phyloP scores from a whole-genome alignment of 2,329 filamentous ascomycete genomes.

The Diaporthe eres region DNA sequence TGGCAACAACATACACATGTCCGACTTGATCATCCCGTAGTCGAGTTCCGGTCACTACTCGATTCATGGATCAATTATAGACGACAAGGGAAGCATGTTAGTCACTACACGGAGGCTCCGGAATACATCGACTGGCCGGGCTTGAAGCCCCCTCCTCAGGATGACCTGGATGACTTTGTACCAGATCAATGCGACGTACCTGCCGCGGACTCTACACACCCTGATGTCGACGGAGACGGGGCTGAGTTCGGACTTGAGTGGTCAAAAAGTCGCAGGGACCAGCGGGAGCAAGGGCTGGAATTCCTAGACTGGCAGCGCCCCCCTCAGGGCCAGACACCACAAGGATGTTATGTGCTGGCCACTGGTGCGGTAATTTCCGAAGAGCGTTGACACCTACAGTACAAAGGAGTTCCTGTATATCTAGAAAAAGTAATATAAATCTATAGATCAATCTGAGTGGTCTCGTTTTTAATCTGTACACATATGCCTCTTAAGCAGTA shows the following conservation, averaged over 20 bases:
- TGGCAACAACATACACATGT: slow-evolving; percentile 23
- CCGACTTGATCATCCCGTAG: slow-evolving; percentile 14
- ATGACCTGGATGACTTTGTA: background rate
- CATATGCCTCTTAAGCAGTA: no score
- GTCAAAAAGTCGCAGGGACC: background rate
- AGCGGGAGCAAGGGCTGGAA: background rate
- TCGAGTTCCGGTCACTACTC: slow-evolving; percentile 25
- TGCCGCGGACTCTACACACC: background rate
- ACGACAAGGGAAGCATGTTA: slow-evolving; percentile 46
- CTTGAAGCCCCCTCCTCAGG: background rate
- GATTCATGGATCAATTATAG: slow-evolving; percentile 50
- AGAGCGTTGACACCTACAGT: background rate
- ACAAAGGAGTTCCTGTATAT: no score
- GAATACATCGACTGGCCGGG: slow-evolving; percentile 35
- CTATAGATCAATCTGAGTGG: background rate
- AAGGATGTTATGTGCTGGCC: background rate
- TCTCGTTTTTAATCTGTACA: no score
- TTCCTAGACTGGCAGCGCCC: slow-evolving; percentile 13
- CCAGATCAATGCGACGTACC: background rate
- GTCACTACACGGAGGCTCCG: slow-evolving; percentile 22
- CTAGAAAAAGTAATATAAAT: no score
- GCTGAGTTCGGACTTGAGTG: background rate
- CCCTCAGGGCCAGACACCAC: background rate
- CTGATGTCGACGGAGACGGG: background rate
- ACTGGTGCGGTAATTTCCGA: background rate